A percentile compares a stretch with the other conserved stretches of the same genome.
Conservation (phyloP, 352 stramenopile genomes). For the Phytophthora tubulina region DNA sequence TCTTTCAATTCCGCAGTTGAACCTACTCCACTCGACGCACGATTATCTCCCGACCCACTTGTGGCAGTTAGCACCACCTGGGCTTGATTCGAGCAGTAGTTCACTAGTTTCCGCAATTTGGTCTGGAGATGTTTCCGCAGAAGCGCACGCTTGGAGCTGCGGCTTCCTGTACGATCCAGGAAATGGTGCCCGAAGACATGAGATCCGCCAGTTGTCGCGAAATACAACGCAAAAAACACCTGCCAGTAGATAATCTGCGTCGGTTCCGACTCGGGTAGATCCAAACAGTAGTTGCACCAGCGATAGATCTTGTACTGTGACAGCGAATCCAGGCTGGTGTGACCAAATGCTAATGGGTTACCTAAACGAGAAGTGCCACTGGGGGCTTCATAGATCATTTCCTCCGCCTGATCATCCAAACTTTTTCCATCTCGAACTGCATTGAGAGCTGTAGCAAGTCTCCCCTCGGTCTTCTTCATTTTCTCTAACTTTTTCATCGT, state of each 20-base stretch:
- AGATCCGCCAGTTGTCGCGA: conserved; percentile 57
- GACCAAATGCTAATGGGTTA: conserved; percentile 45
- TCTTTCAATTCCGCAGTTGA: conserved; percentile 49
- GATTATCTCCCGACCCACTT: conserved; percentile 1
- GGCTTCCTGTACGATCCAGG: conserved; percentile 50
- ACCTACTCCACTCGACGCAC: conserved; percentile 13
- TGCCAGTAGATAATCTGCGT: conserved; percentile 77
- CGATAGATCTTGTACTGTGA: conserved; percentile 76
- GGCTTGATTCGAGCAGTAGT: conserved; percentile 73
- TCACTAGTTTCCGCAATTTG: conserved; percentile 65
- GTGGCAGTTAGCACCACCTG: conserved; percentile 66
- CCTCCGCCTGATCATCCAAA: conserved; percentile 33
- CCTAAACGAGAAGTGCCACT: conserved; percentile 12
- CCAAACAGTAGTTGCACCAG: conserved; percentile 73
- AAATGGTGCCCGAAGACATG: conserved; percentile 75
- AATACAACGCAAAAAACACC: conserved; percentile 78
- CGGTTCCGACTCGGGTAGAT: conserved; percentile 61
- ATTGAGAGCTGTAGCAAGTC: conserved; percentile 55
- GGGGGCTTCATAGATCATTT: conserved; percentile 25
- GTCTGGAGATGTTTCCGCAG: conserved; percentile 62
- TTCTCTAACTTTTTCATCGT: conserved; percentile 86
- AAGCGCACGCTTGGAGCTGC: conserved; percentile 51
- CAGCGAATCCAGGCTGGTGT: conserved; percentile 68
- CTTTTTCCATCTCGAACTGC: conserved; percentile 33
- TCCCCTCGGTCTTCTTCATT: conserved; percentile 72